These are phyloP conservation scores for Quercus robur DNA, from an alignment of 306 rosid genomes.

Conservation along the genomic window DNA sequence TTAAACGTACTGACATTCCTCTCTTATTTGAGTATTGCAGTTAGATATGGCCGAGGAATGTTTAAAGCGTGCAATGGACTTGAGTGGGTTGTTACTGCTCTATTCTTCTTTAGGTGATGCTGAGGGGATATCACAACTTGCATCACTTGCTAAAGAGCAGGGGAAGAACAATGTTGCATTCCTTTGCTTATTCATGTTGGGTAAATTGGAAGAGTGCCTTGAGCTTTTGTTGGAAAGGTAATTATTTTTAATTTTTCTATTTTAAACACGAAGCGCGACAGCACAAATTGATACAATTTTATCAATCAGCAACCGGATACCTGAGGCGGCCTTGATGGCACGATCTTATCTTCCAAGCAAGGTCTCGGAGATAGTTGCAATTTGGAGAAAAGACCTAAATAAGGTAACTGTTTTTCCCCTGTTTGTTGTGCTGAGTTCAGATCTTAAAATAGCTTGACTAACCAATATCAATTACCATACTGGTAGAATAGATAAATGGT, in stretches of 20 bases:
- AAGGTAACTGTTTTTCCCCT: constrained; percentile 49
- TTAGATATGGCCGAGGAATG: constrained; percentile 99
- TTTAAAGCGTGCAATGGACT: constrained; percentile 82
- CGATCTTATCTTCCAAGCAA: constrained; percentile 99
- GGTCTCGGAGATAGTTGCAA: constrained; percentile 92
- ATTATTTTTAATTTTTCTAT: constrained; percentile 3
- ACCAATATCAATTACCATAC: background rate
- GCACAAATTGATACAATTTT: constrained; percentile 1
- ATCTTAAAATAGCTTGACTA: background rate
- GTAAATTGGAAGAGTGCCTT: constrained; percentile 96
- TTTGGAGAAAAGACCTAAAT: constrained; percentile 92
- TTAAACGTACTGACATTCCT: background rate
- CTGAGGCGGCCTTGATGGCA: constrained; percentile 99
- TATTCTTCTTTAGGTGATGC: constrained; percentile 99
- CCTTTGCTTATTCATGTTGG: constrained; percentile 93
- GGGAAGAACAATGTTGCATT: constrained; percentile 99
- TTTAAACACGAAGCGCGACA: constrained; percentile 2
- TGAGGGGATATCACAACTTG: constrained; percentile 84
- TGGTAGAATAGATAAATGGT: background rate
- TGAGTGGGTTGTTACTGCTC: constrained; percentile 94
- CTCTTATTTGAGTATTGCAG: constrained; percentile 51
- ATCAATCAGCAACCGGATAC: constrained; percentile 86
- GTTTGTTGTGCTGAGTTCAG: background rate
- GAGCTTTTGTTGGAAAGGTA: constrained; percentile 94
- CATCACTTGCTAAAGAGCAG: constrained; percentile 90